Conservation (phyloP, 306 rosid species). For the Elaeagnus macrophylla region DNA sequence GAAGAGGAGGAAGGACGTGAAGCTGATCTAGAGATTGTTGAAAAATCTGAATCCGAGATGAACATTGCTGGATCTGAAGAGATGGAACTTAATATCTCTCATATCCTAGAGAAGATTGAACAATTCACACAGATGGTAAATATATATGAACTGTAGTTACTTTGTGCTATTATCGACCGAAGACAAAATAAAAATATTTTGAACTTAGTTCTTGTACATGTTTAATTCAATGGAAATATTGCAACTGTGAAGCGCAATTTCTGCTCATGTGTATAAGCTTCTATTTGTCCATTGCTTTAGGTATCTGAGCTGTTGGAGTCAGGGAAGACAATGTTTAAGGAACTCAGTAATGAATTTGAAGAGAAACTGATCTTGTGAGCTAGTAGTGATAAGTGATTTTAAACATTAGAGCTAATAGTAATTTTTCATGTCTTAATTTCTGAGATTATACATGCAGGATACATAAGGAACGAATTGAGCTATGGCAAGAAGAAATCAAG, state of each 20-base stretch:
- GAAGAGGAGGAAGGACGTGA: slow-evolving; percentile 18
- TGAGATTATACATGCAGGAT: slow-evolving; percentile 33
- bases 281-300: slow-evolving; percentile 23
- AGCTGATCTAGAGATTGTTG: slow-evolving; percentile 31
- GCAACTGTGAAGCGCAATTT: not conserved
- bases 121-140: slow-evolving; percentile 68
- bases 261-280: not conserved
- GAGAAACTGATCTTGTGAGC: slow-evolving; percentile 66
- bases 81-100: slow-evolving; percentile 53
- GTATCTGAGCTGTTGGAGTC: slow-evolving; percentile 74
- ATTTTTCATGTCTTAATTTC: not conserved
- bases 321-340: slow-evolving; percentile 59
- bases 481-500: slow-evolving; percentile 79
- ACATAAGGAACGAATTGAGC: slow-evolving; percentile 63
- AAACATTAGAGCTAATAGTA: not conserved
- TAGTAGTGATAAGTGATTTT: not conserved
- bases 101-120: slow-evolving; percentile 57
- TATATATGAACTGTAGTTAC: not conserved
- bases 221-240: not conserved
- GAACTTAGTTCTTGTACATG: no score
- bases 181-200: not conserved
- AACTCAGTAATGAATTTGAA: slow-evolving; percentile 56
- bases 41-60: slow-evolving; percentile 35
- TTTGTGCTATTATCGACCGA: not conserved
- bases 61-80: slow-evolving; percentile 46